These are phyloP conservation scores for Gnomoniopsis smithogilvyi DNA, from an alignment of 2,329 filamentous ascomycete genomes.

Conservation along the genomic window DNA sequence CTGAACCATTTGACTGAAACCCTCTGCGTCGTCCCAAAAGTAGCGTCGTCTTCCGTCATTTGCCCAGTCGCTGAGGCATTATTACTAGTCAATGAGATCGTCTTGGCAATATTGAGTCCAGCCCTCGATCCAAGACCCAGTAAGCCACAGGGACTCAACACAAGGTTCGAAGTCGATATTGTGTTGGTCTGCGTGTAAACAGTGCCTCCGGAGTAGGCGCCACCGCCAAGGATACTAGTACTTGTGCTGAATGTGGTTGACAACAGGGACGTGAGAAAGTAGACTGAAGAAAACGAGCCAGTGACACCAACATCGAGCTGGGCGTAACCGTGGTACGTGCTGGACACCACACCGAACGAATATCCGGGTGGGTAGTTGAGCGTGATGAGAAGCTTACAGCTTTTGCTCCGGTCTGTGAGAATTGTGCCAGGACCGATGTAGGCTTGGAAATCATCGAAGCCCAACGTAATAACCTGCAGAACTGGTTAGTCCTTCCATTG, in stretches of 20 bases:
- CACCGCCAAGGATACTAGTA: slow-evolving; percentile 12
- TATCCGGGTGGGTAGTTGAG: slow-evolving; percentile 16
- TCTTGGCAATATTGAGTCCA: slow-evolving; percentile 1
- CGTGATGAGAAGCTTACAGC: slow-evolving; percentile 15
- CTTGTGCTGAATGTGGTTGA: slow-evolving; percentile 5
- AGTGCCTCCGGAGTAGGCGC: background rate
- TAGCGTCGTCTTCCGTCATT: slow-evolving; percentile 17
- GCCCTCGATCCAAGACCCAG: slow-evolving; percentile 23
- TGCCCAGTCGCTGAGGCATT: slow-evolving; percentile 9
- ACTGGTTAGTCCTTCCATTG: background rate
- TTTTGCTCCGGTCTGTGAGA: slow-evolving; percentile 10
- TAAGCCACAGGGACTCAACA: slow-evolving; percentile 11
- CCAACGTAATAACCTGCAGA: slow-evolving; percentile 12
- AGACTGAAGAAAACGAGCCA: slow-evolving; percentile 10
- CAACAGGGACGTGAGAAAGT: slow-evolving; percentile 8
- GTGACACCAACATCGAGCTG: slow-evolving; percentile 15
- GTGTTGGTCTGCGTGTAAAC: slow-evolving; percentile 13
- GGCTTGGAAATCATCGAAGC: slow-evolving; percentile 18
- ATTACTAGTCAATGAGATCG: slow-evolving; percentile 11
- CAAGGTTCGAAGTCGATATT: slow-evolving; percentile 5
- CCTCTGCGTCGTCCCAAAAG: slow-evolving; percentile 17
- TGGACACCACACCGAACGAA: slow-evolving; percentile 14
- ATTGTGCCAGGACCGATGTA: slow-evolving; percentile 10
- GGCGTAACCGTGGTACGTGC: slow-evolving; percentile 18
- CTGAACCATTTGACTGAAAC: slow-evolving; percentile 4